Evolutionary conservation across 2,329 filamentous ascomycete species (phyloP).

Genomic region (Epichloe gansuensis): DNA sequence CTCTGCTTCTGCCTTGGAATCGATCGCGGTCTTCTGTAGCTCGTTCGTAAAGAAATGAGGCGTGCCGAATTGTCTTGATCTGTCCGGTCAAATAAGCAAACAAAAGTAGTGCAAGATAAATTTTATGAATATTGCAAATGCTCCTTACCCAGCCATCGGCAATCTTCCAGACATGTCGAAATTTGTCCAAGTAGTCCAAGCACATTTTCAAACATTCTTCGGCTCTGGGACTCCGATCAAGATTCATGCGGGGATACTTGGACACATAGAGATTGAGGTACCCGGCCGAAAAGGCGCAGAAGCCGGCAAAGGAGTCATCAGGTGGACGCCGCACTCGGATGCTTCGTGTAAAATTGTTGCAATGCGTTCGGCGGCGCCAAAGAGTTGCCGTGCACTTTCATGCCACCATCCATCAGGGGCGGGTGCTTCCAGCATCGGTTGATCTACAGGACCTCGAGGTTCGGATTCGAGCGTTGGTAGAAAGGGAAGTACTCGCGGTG

Average conservation of each 20-base stretch:
- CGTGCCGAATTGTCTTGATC: conserved; percentile 16
- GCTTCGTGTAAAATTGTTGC: conserved; percentile 24
- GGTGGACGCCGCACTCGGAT: conserved; percentile 21
- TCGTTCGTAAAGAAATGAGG: conserved; percentile 15
- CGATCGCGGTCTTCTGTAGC: conserved; percentile 11
- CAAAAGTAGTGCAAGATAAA: not conserved
- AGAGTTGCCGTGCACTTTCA: conserved; percentile 24
- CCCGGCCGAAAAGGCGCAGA: conserved; percentile 33
- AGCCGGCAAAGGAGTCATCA: conserved; percentile 30
- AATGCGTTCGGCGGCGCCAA: conserved; percentile 24
- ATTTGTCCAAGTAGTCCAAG: conserved; percentile 16
- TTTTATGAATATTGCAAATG: not conserved
- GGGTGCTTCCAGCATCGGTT: conserved; percentile 24
- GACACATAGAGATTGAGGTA: conserved; percentile 29
- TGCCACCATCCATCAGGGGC: conserved; percentile 29
- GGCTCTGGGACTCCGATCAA: conserved; percentile 17
- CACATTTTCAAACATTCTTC: conserved; percentile 13
- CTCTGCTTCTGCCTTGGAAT: conserved; percentile 15
- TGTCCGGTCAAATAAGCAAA: not conserved
- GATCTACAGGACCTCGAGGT: conserved; percentile 28
- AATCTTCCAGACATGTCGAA: conserved; percentile 17
- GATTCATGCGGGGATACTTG: conserved; percentile 29
- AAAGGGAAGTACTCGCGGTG: conserved; percentile 32
- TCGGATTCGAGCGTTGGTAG: conserved; percentile 22
- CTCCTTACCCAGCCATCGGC: conserved; percentile 18